A percentile compares a stretch with the other conserved stretches of the same genome.
phyloP scores from a whole-genome alignment of 768 basidiomycete genomes.

The Clitopilus passeckerianus region DNA sequence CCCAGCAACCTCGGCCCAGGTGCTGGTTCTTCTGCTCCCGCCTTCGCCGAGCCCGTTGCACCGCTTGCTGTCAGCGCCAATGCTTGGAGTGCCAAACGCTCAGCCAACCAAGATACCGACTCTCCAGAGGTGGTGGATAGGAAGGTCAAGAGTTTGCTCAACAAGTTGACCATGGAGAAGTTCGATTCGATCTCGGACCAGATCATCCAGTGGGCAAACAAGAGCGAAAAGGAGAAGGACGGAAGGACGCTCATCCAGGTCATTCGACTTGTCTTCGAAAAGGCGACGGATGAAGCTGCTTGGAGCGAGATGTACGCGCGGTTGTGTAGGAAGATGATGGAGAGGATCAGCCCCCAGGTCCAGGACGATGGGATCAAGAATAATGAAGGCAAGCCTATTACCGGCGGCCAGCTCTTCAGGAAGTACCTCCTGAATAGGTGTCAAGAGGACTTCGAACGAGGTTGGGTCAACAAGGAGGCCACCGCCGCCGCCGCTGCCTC shows the following conservation, averaged over 20 bases:
- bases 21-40: slow-evolving; percentile 14
- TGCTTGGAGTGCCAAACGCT: slow-evolving; percentile 69
- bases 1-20: background rate
- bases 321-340: slow-evolving; percentile 94
- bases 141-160: slow-evolving; percentile 87
- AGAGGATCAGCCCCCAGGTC: slow-evolving; percentile 82
- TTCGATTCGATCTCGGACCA: slow-evolving; percentile 96
- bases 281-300: slow-evolving; percentile 92
- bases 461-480: slow-evolving; percentile 87
- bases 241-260: slow-evolving; percentile 94
- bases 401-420: slow-evolving; percentile 92
- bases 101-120: slow-evolving; percentile 44
- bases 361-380: slow-evolving; percentile 85
- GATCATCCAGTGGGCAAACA: slow-evolving; percentile 94
- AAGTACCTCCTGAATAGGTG: slow-evolving; percentile 96
- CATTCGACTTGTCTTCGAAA: slow-evolving; percentile 94
- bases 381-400: slow-evolving; percentile 79
- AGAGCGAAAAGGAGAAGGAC: slow-evolving; percentile 86
- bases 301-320: slow-evolving; percentile 99
- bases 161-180: slow-evolving; percentile 95
- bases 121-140: slow-evolving; percentile 87
- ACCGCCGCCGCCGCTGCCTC: slow-evolving; percentile 81
- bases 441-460: slow-evolving; percentile 96
- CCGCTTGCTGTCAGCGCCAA: slow-evolving; percentile 79
- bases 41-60: slow-evolving; percentile 58